A percentile compares a stretch with the other conserved stretches of the same genome.
These are phyloP conservation scores for Niveomyces coronatus DNA, from an alignment of 2,329 filamentous ascomycete genomes.

Conservation along the genomic window DNA sequence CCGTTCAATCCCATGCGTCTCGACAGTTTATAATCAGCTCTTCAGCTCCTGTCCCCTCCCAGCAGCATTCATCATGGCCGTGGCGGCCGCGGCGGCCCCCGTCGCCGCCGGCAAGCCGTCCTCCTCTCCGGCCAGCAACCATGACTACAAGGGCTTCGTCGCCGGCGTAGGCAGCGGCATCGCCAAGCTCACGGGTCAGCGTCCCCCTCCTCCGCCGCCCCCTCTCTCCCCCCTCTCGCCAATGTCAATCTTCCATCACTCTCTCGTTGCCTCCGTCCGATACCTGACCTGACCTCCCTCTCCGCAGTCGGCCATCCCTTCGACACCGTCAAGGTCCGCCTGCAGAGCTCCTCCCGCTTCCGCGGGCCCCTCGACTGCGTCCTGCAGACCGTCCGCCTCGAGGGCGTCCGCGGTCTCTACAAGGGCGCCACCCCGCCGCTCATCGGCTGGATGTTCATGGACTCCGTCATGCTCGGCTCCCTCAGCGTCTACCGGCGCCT, in stretches of 20 bases:
- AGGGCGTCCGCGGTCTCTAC: slow-evolving; percentile 79
- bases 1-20: neutral
- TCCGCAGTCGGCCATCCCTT: slow-evolving; percentile 59
- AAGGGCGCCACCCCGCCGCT: slow-evolving; percentile 89
- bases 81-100: neutral
- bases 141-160: slow-evolving; percentile 88
- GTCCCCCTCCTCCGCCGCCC: neutral
- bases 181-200: slow-evolving; percentile 69
- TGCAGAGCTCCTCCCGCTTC: slow-evolving; percentile 80
- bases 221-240: neutral
- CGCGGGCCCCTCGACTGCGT: slow-evolving; percentile 78
- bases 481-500: slow-evolving; percentile 82
- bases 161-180: slow-evolving; percentile 94
- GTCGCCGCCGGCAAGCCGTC: slow-evolving; percentile 21
- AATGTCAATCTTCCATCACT: neutral
- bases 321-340: slow-evolving; percentile 91
- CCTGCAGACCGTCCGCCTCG: slow-evolving; percentile 71
- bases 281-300: slow-evolving; percentile 8
- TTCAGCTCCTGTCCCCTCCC: no score
- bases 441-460: slow-evolving; percentile 98
- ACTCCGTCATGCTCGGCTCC: slow-evolving; percentile 80
- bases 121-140: slow-evolving; percentile 14
- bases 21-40: no score
- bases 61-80: no score
- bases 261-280: neutral